phyloP scores from a whole-genome alignment of 768 basidiomycete species.

The Boletus subcaerulescens region DNA sequence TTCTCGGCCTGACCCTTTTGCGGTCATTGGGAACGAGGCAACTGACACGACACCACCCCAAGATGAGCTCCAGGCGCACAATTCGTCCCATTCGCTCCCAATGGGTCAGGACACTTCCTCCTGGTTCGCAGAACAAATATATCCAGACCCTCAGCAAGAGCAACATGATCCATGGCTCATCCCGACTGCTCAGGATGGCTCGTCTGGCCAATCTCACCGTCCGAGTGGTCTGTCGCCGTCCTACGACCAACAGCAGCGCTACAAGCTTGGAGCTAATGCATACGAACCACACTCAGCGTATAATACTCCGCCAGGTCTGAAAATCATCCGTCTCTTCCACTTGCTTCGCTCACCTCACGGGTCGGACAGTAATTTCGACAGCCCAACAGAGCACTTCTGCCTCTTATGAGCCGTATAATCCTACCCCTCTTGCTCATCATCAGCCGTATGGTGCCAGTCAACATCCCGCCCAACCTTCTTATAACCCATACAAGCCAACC shows the following conservation, averaged over 20 bases:
- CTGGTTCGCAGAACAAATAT: constrained; percentile 37
- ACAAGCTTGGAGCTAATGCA: constrained; percentile 29
- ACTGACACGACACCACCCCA: constrained; percentile 30
- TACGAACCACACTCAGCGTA: constrained; percentile 23
- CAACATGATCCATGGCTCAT: constrained; percentile 28
- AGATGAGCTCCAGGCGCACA: constrained; percentile 22
- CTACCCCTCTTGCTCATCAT: constrained; percentile 15
- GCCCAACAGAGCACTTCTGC: constrained; percentile 11
- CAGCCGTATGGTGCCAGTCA: constrained; percentile 15
- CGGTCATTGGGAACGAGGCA: constrained; percentile 47
- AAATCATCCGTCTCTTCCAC: background rate
- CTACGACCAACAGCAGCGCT: constrained; percentile 31
- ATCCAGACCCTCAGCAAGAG: constrained; percentile 25
- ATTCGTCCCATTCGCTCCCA: constrained; percentile 22
- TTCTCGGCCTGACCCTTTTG: constrained; percentile 59
- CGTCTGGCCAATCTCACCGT: constrained; percentile 14
- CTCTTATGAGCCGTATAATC: constrained; percentile 26
- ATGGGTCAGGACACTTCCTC: constrained; percentile 39
- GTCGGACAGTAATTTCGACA: constrained; percentile 10
- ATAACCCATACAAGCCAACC: constrained; percentile 39
- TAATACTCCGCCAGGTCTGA: constrained; percentile 25
- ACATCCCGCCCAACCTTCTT: constrained; percentile 17
- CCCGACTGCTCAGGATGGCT: constrained; percentile 19
- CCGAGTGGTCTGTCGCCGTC: constrained; percentile 11
- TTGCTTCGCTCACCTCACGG: constrained; percentile 5